Conservation (phyloP, 1,284 basidiomycete species). For the Ceratobasidium sp. region DNA sequence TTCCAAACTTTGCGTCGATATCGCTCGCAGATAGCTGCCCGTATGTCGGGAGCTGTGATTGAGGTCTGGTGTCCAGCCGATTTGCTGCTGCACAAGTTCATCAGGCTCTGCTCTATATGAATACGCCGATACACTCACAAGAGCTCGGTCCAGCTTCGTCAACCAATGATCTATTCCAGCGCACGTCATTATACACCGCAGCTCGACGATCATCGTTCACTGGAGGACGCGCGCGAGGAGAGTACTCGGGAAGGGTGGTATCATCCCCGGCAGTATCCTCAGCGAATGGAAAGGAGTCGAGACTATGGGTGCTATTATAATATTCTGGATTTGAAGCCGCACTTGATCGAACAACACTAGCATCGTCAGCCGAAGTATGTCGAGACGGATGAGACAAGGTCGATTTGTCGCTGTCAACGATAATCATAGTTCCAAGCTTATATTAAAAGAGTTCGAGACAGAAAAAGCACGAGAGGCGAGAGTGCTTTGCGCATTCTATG, state of each 20-base stretch:
- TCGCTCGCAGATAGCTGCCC: neutral
- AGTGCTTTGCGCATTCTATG: neutral
- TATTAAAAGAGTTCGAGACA: neutral
- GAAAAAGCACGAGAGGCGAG: neutral
- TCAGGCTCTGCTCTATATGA: too few relatives aligned
- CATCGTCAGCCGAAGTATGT: neutral
- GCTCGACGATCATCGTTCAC: conserved; percentile 1
- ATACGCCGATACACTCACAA: neutral
- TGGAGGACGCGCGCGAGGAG: conserved; percentile 15
- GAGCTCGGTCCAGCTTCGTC: neutral
- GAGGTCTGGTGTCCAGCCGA: too few relatives aligned
- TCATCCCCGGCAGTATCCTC: neutral
- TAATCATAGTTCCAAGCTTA: neutral
- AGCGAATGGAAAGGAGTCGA: neutral
- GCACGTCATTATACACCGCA: neutral
- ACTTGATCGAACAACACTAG: neutral
- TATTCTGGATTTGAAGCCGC: neutral
- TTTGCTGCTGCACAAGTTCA: too few relatives aligned
- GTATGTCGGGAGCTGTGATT: neutral
- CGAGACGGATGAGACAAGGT: neutral
- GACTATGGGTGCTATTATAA: neutral
- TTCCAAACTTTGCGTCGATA: conserved; percentile 2
- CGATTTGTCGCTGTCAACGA: neutral
- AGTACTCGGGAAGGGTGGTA: conserved; percentile 8
- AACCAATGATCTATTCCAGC: neutral